Evolutionary conservation across 768 basidiomycete species (phyloP), one percentile per base, ranked within the genome.

Genomic region (Leccinellum rugosiceps): DNA sequence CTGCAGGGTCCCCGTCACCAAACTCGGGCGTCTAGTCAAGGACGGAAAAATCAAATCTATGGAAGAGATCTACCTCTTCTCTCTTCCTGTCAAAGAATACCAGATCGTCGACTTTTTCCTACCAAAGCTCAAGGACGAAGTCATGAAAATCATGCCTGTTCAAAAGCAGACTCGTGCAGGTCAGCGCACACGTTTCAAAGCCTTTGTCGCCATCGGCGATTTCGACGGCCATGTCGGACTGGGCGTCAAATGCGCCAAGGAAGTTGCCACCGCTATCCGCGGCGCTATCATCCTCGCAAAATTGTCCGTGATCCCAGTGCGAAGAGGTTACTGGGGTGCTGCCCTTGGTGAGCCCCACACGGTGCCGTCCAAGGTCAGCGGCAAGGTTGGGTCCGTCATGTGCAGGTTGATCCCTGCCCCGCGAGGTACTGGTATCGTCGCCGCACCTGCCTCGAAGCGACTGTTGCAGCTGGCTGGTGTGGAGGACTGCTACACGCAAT

Each of bases 51-150:
- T 99, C 81, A 98, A 96, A 79, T 97, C 94, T 49, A 95, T 99
- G 85, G 97, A 99, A 75, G 97, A 99, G 75, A 98, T 98, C 77
- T 99, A 98, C 80, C 94, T 99, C 72, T 99, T 98, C 87, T 99
- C 97, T 26, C 90, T 99, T 63, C 95, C 96, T 59, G 91, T 99
- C 77, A 99, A 98, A 80, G 97, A 99, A 79, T 98, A 79, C 83
- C 97, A 99, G 78, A 97, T 99, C 77, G 90, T 99, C 83, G 97
- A 99, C 81, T 87, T 89, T 75, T 98, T 99, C 92, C 85, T 98
- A 49, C 97, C 97, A 67, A 92, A 92, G 74, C 90, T 99, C 79
- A 99, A 99, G 84, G 97, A 95, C 67, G 94, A 97, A 76, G 97
- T 99, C 64, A 99, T 99, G 97, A 96, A 95, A 77, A 98, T 99